Percentiles rank a stretch among this genome's conserved stretches.
Evolutionary conservation across 352 stramenopile genomes (phyloP).

Genomic region (Globisporangium viniferum): DNA sequence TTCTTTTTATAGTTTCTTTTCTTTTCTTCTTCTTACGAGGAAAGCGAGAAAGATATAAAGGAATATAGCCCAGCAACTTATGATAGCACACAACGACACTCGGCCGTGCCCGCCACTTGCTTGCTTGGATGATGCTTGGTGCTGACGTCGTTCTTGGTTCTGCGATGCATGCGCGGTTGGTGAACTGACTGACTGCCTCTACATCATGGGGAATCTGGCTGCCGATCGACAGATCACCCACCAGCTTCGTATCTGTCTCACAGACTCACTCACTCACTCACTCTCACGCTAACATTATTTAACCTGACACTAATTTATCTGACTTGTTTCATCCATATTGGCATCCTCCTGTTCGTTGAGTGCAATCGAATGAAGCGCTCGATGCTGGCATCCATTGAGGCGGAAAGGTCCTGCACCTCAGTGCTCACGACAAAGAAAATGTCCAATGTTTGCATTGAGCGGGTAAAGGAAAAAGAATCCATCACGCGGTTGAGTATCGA

Average conservation of each 20-base stretch:
- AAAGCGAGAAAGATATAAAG: constrained; percentile 6
- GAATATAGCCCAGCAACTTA: constrained; percentile 11
- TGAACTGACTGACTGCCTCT: neutral
- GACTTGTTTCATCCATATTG: neutral
- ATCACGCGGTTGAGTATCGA: neutral
- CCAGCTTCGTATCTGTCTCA: neutral
- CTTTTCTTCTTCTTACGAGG: neutral
- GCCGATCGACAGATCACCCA: neutral
- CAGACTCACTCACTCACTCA: neutral
- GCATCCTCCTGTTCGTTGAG: no score
- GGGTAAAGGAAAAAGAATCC: neutral
- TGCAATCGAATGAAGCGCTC: neutral
- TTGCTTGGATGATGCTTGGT: neutral
- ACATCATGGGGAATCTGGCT: neutral
- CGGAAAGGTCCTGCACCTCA: neutral
- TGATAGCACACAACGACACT: constrained; percentile 4
- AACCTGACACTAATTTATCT: neutral
- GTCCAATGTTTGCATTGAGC: neutral
- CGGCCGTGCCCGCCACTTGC: neutral
- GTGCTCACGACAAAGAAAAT: neutral
- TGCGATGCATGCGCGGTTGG: neutral
- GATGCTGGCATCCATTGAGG: neutral
- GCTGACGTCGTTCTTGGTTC: neutral
- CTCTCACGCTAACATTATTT: neutral
- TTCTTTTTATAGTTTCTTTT: constrained; percentile 11